Conservation (phyloP, 495 filamentous ascomycete species). For the Collariella sp. region DNA sequence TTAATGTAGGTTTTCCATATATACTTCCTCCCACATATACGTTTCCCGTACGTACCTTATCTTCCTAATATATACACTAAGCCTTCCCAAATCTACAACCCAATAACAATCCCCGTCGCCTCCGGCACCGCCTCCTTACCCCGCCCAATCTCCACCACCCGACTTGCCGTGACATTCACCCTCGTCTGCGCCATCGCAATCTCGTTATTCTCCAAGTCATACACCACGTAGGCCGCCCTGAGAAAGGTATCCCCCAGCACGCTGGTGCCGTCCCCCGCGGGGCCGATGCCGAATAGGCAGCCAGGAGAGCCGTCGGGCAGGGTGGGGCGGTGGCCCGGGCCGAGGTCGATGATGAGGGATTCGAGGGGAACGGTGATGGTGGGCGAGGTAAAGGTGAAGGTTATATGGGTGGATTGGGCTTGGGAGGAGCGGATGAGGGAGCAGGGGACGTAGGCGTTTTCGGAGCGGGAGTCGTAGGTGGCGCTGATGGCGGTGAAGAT, state of each 20-base stretch:
- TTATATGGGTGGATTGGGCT: constrained; percentile 47
- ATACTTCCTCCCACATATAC: background rate
- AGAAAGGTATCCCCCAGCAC: constrained; percentile 92
- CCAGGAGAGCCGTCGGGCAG: constrained; percentile 54
- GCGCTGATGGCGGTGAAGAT: constrained; percentile 61
- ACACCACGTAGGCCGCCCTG: constrained; percentile 85
- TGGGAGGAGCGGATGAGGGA: constrained; percentile 47
- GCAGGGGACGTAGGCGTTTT: constrained; percentile 67
- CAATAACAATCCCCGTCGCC: constrained; percentile 49
- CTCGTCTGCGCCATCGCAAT: constrained; percentile 80
- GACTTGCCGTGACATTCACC: constrained; percentile 60
- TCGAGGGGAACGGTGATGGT: constrained; percentile 64
- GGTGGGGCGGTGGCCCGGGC: constrained; percentile 40
- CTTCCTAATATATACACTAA: background rate
- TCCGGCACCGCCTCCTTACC: constrained; percentile 58
- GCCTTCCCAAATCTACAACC: background rate
- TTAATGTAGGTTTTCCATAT: background rate
- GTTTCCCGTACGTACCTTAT: background rate
- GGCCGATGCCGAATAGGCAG: constrained; percentile 70
- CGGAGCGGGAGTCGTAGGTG: constrained; percentile 47
- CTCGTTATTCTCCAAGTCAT: constrained; percentile 79
- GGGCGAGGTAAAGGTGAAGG: constrained; percentile 59
- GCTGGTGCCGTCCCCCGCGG: constrained; percentile 53
- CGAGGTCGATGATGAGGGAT: constrained; percentile 67
- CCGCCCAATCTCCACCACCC: constrained; percentile 63